These are phyloP conservation scores for Seminavis robusta DNA, from an alignment of 108 stramenopile genomes.

Conservation along the genomic window DNA sequence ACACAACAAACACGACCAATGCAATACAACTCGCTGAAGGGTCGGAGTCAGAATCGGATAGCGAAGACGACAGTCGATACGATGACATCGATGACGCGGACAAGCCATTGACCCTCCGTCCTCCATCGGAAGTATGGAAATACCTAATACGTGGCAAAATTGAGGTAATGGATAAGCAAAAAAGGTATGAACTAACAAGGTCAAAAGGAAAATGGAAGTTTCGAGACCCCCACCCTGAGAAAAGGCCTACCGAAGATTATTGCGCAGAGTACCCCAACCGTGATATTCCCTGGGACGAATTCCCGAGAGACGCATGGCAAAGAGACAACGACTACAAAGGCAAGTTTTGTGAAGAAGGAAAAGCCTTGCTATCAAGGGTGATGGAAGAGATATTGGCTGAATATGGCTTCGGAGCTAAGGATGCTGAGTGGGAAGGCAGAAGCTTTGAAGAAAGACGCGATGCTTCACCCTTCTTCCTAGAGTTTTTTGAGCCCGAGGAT, in stretches of 20 bases:
- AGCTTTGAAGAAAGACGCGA: slow-evolving; percentile 6
- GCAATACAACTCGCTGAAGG: too few relatives aligned
- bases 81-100: too few relatives aligned
- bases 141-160: too few relatives aligned
- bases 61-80: too few relatives aligned
- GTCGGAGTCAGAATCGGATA: too few relatives aligned
- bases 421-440: neutral
- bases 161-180: too few relatives aligned
- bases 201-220: slow-evolving; percentile 75
- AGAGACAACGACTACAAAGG: slow-evolving; percentile 46
- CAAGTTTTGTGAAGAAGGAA: slow-evolving; percentile 49
- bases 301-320: slow-evolving; percentile 57
- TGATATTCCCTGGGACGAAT: slow-evolving; percentile 26
- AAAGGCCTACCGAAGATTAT: slow-evolving; percentile 41
- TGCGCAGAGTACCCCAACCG: slow-evolving; percentile 33
- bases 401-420: slow-evolving; percentile 46
- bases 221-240: slow-evolving; percentile 73
- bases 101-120: too few relatives aligned
- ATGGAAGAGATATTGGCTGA: slow-evolving; percentile 63
- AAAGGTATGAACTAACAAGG: too few relatives aligned
- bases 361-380: slow-evolving; percentile 45
- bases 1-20: too few relatives aligned
- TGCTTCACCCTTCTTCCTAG: too few relatives aligned
- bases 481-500: too few relatives aligned
- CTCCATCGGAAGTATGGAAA: too few relatives aligned